phyloP scores from a whole-genome alignment of 495 filamentous ascomycete species.

The Schizothecium vesticola region DNA sequence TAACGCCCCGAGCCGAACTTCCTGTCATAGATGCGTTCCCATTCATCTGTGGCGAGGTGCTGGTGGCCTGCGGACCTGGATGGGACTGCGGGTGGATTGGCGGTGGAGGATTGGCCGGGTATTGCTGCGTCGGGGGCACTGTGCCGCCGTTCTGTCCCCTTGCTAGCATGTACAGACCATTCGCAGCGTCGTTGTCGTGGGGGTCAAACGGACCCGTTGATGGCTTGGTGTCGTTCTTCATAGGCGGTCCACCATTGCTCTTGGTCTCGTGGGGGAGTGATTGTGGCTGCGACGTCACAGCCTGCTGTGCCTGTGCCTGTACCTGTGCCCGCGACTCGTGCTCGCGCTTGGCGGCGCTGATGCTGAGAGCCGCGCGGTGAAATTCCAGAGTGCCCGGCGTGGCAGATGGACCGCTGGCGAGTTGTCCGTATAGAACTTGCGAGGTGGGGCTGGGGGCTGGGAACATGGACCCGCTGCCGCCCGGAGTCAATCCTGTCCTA shows the following conservation, averaged over 20 bases:
- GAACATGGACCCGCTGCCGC: constrained; percentile 97
- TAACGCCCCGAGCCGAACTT: constrained; percentile 48
- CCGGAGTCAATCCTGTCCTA: constrained; percentile 86
- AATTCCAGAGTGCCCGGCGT: constrained; percentile 92
- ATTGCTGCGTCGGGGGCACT: constrained; percentile 47
- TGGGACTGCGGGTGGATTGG: constrained; percentile 35
- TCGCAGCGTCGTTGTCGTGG: constrained; percentile 92
- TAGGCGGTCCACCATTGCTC: constrained; percentile 31
- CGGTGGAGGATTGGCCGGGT: constrained; percentile 45
- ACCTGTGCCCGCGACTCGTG: constrained; percentile 29
- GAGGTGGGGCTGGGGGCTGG: constrained; percentile 84
- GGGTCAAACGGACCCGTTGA: constrained; percentile 63
- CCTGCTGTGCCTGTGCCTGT: constrained; percentile 44
- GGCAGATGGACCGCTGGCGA: constrained; percentile 60
- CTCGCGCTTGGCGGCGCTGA: constrained; percentile 58
- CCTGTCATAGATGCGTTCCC: constrained; percentile 40
- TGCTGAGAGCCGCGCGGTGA: constrained; percentile 83
- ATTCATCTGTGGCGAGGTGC: constrained; percentile 48
- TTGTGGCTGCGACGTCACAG: constrained; percentile 43
- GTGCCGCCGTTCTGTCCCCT: constrained; percentile 58
- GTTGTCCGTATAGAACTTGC: constrained; percentile 68
- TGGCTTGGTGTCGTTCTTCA: constrained; percentile 42
- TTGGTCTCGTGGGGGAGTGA: constrained; percentile 29
- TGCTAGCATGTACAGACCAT: constrained; percentile 87
- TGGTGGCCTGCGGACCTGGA: constrained; percentile 36